These are phyloP conservation scores for Thelonectria discophora DNA, from an alignment of 2,329 filamentous ascomycete species.

Conservation along the genomic window DNA sequence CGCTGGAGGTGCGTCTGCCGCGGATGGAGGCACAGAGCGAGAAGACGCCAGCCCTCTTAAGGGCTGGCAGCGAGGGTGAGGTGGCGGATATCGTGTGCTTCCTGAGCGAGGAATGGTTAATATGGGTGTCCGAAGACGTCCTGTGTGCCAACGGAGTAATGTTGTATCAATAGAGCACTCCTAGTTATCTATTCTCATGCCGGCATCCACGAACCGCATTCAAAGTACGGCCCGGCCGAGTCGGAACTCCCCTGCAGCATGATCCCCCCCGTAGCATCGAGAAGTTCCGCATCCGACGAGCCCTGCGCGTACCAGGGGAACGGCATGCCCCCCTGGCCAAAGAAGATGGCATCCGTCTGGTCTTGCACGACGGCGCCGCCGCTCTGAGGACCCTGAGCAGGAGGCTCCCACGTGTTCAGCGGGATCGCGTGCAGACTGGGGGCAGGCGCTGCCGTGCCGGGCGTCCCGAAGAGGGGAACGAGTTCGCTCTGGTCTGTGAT, in stretches of 20 bases:
- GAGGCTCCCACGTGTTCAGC: not conserved
- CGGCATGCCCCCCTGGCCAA: conserved; percentile 8
- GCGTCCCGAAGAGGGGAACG: not conserved
- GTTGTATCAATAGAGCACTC: not conserved
- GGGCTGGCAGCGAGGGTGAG: no score
- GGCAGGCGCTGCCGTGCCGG: not conserved
- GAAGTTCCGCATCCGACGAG: conserved; percentile 15
- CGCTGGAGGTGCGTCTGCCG: no score
- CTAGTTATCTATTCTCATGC: not conserved
- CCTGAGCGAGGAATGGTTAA: no score
- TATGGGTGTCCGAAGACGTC: conserved; percentile 3
- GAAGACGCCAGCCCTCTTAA: no score
- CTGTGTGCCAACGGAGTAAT: conserved; percentile 17
- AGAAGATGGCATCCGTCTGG: conserved; percentile 10
- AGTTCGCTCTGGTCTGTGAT: conserved; percentile 2
- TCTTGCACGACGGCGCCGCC: conserved; percentile 2
- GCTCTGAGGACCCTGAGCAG: not conserved
- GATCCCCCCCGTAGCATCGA: conserved; percentile 20
- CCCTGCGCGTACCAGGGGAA: conserved; percentile 14
- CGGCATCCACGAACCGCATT: conserved; percentile 15
- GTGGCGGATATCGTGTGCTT: no score
- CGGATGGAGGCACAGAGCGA: no score
- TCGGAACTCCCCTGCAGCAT: conserved; percentile 20
- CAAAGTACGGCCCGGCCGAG: conserved; percentile 1
- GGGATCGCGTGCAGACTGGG: not conserved